Evolutionary conservation across 768 basidiomycete species (phyloP), one percentile per base, ranked within the genome.

Genomic region (Termitomyces sp.): DNA sequence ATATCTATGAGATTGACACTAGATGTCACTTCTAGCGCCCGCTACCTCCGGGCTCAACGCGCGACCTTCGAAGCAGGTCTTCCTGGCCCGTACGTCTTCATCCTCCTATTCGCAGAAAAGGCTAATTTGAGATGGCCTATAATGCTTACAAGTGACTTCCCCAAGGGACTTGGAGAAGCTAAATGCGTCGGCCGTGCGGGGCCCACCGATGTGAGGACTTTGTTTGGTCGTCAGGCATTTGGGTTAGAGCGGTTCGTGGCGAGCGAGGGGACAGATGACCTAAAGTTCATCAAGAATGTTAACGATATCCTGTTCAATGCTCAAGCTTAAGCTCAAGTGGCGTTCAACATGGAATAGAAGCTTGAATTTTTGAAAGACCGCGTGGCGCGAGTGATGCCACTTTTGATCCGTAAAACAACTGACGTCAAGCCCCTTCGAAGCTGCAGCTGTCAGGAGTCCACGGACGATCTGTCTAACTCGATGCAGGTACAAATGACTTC

Each of bases 81-180:
- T 20, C 82, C 82, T 20, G 67, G 80, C 36, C 81, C 80, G 80
- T 81, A 59, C 32, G 74, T 70, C 26, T n/a, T 9, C 26, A 32
- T 34, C 34, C 16, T 18, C 16, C 32, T 22, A 13, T 24, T 14
- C 12, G 14, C 13, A 34, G 14, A 31, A n/a, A 49, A 2, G 1
- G 13, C 32, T 34, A 22, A 34, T n/a, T 31, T 34, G 22, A 49
- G n/a, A 34, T 20, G 20, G 13, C 1, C 13, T 18, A 10, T 2
- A 5, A 27, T 47, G 24, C 39, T 42, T 10, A 4, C 46, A 43
- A 81, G 80, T 10, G 81, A 84, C 57, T 83, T 82, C 47, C 79
- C 81, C 0, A 77, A 79, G 39, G 82, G 81, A 5, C 70, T 74
- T 43, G 79, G 81, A 24, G 82, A 84, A 65, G 76, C 77, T 0